phyloP scores from a whole-genome alignment of 331 rosid species.

The Phaseolus coccineus region DNA sequence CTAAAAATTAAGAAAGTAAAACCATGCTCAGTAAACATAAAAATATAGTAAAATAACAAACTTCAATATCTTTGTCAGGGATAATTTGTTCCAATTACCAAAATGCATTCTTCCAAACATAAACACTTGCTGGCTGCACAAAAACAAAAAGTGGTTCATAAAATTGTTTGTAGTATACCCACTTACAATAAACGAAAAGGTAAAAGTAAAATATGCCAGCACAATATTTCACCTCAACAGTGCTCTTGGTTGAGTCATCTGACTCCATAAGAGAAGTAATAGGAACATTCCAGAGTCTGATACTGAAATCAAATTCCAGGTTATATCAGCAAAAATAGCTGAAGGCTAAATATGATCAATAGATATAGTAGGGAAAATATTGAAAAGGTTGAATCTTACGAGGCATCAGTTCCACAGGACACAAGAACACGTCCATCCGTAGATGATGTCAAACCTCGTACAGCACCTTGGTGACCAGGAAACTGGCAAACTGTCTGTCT shows the following conservation, averaged over 20 bases:
- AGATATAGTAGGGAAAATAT: not conserved
- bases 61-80: not conserved
- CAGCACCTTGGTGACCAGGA: constrained; percentile 97
- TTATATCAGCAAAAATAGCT: constrained; percentile 26
- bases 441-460: constrained; percentile 79
- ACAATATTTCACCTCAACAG: constrained; percentile 60
- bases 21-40: not conserved
- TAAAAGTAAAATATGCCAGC: not conserved
- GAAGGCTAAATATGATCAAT: constrained; percentile 24
- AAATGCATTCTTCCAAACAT: constrained; percentile 82
- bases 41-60: constrained; percentile 27
- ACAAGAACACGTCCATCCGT: constrained; percentile 82
- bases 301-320: constrained; percentile 53
- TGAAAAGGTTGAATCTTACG: constrained; percentile 56
- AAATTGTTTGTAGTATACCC: constrained; percentile 26
- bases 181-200: not conserved
- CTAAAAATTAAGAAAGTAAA: constrained; percentile 52
- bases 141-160: constrained; percentile 4
- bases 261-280: constrained; percentile 55
- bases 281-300: constrained; percentile 89
- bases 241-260: constrained; percentile 48
- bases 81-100: constrained; percentile 56
- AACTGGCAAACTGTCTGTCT: constrained; percentile 78
- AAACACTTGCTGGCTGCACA: constrained; percentile 74
- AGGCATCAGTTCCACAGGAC: constrained; percentile 93